These are phyloP conservation scores for Stagonosporopsis cucurbitacearum DNA, from an alignment of 2,329 filamentous ascomycete species.

Conservation along the genomic window DNA sequence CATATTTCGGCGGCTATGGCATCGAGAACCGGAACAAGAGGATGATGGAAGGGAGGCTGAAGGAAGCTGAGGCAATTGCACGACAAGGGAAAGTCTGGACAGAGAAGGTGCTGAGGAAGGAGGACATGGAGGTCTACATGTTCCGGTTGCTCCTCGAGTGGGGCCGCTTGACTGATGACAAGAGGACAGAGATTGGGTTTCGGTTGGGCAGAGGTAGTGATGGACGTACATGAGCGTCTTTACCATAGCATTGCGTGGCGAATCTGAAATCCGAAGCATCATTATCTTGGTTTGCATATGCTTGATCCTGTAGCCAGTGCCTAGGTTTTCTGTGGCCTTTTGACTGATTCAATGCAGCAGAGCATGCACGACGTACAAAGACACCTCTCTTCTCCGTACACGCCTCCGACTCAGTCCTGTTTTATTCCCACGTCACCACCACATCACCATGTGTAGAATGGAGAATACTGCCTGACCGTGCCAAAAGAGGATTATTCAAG, in stretches of 20 bases:
- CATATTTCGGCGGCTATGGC: slow-evolving; percentile 66
- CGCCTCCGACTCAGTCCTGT: too few relatives aligned
- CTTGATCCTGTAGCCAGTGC: neutral
- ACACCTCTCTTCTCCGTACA: neutral
- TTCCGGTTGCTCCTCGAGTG: slow-evolving; percentile 81
- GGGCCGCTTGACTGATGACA: slow-evolving; percentile 47
- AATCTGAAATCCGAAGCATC: neutral
- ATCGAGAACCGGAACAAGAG: slow-evolving; percentile 32
- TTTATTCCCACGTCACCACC: too few relatives aligned
- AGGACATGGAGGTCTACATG: slow-evolving; percentile 80
- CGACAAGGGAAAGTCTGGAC: slow-evolving; percentile 41
- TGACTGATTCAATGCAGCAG: neutral
- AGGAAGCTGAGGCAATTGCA: slow-evolving; percentile 44
- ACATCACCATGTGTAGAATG: too few relatives aligned
- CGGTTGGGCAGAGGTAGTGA: slow-evolving; percentile 29
- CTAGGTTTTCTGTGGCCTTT: neutral
- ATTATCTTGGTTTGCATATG: neutral
- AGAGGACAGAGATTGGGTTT: slow-evolving; percentile 44
- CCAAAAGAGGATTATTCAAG: too few relatives aligned
- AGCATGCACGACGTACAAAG: neutral
- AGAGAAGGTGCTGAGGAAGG: slow-evolving; percentile 46
- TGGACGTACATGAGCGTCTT: neutral
- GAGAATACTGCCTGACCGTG: too few relatives aligned
- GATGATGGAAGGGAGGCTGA: slow-evolving; percentile 34
- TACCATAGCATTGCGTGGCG: slow-evolving; percentile 11